These are phyloP conservation scores for Penicillium paradoxum DNA, from an alignment of 495 filamentous ascomycete genomes.

Conservation along the genomic window DNA sequence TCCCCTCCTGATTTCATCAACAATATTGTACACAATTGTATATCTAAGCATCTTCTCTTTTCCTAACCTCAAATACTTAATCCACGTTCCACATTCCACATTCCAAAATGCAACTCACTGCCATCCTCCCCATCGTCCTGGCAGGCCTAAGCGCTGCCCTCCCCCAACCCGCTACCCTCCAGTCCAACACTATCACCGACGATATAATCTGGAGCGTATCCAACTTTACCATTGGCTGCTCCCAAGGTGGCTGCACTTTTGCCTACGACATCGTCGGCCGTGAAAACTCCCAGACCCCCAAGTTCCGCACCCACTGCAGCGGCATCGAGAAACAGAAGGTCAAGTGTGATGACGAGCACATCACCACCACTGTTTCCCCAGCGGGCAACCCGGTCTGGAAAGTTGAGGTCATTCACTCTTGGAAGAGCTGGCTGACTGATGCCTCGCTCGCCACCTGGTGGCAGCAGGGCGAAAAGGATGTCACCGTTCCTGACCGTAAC, in stretches of 20 bases:
- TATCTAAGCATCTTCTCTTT: not conserved
- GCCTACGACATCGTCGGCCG: conserved; percentile 32
- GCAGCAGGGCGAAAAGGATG: conserved; percentile 3
- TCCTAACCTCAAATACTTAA: not conserved
- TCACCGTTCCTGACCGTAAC: conserved; percentile 1
- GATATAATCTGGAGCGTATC: conserved; percentile 30
- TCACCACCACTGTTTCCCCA: conserved; percentile 25
- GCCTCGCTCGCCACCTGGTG: conserved; percentile 17
- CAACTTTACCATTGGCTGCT: conserved; percentile 32
- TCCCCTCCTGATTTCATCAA: not conserved
- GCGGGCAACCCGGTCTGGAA: conserved; percentile 27
- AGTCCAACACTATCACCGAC: conserved; percentile 19
- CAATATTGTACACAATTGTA: not conserved
- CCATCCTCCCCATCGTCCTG: conserved; percentile 27
- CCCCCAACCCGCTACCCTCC: conserved; percentile 20
- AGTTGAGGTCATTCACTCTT: conserved; percentile 33
- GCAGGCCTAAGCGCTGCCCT: conserved; percentile 17
- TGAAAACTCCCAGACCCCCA: conserved; percentile 28
- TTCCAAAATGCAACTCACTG: conserved; percentile 33
- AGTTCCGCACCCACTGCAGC: conserved; percentile 38
- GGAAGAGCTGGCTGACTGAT: conserved; percentile 16
- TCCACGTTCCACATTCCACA: not conserved
- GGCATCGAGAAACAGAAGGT: conserved; percentile 24
- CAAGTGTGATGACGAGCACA: conserved; percentile 24
- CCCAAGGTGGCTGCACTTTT: conserved; percentile 34